Conservation (phyloP, 2,329 filamentous ascomycete species). For the Paraphoma sp. region DNA sequence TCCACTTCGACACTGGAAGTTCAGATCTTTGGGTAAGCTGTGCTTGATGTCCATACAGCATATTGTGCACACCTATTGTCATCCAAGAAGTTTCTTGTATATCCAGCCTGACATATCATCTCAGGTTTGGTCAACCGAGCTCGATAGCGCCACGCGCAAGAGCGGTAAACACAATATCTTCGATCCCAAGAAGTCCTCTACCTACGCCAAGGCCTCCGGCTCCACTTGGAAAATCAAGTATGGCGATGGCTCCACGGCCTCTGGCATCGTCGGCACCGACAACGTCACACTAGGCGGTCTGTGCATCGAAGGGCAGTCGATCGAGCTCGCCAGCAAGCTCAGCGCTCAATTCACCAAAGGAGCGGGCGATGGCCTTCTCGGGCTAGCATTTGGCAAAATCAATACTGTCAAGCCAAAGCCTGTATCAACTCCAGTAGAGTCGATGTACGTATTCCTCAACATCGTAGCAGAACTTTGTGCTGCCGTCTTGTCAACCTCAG, state of each 20-base stretch:
- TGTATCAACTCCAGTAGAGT: slow-evolving; percentile 65
- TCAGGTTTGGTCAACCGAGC: slow-evolving; percentile 32
- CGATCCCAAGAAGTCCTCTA: slow-evolving; percentile 44
- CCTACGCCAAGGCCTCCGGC: slow-evolving; percentile 50
- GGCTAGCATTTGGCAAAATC: slow-evolving; percentile 64
- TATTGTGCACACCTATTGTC: background rate
- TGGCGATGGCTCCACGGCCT: slow-evolving; percentile 67
- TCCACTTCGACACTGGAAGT: slow-evolving; percentile 74
- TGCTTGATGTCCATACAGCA: background rate
- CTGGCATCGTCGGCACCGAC: slow-evolving; percentile 69
- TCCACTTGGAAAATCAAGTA: slow-evolving; percentile 67
- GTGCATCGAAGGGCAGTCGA: slow-evolving; percentile 64
- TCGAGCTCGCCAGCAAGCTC: slow-evolving; percentile 67
- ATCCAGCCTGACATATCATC: background rate
- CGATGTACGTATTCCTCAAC: slow-evolving; percentile 40
- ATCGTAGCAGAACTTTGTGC: background rate
- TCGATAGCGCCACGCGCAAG: slow-evolving; percentile 47
- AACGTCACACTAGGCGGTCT: slow-evolving; percentile 65
- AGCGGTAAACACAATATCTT: slow-evolving; percentile 65
- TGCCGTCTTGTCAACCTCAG: background rate
- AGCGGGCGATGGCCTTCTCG: slow-evolving; percentile 64
- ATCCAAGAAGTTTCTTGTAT: background rate
- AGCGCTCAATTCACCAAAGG: slow-evolving; percentile 60
- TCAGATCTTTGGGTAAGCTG: slow-evolving; percentile 64
- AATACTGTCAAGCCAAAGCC: slow-evolving; percentile 60